A percentile compares a stretch with the other conserved stretches of the same genome.
phyloP scores from a whole-genome alignment of 352 stramenopile genomes.

The Aphanomyces astaci region DNA sequence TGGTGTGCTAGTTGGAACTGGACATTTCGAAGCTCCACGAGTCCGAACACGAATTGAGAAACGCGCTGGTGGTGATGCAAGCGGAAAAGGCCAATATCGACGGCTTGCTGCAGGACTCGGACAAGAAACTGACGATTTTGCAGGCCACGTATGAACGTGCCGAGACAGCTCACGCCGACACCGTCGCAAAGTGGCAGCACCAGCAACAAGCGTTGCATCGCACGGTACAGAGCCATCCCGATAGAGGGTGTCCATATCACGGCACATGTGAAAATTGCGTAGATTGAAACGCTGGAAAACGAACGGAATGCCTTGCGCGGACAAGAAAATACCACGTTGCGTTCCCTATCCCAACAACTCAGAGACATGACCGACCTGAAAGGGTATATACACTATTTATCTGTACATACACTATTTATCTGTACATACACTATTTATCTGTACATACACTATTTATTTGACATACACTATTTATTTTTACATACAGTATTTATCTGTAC shows the following conservation, averaged over 20 bases:
- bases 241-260: neutral
- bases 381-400: neutral
- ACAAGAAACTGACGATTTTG: neutral
- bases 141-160: neutral
- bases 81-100: conserved; percentile 3
- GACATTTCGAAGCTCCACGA: neutral
- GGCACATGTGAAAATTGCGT: neutral
- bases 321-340: neutral
- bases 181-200: neutral
- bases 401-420: neutral
- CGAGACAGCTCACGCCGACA: neutral
- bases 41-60: neutral
- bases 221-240: neutral
- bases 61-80: neutral
- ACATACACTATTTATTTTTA: too few species aligned
- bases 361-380: conserved; percentile 4
- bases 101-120: neutral
- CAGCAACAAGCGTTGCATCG: neutral
- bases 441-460: too few species aligned
- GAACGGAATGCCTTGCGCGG: neutral
- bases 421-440: too few species aligned
- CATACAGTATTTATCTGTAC: too few species aligned
- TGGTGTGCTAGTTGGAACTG: neutral
- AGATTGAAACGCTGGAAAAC: conserved; percentile 4
- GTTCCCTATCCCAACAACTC: neutral